Evolutionary conservation across 2,329 filamentous ascomycete genomes (phyloP), one percentile per base, ranked within the genome.

Genomic region (Apiospora koreana): DNA sequence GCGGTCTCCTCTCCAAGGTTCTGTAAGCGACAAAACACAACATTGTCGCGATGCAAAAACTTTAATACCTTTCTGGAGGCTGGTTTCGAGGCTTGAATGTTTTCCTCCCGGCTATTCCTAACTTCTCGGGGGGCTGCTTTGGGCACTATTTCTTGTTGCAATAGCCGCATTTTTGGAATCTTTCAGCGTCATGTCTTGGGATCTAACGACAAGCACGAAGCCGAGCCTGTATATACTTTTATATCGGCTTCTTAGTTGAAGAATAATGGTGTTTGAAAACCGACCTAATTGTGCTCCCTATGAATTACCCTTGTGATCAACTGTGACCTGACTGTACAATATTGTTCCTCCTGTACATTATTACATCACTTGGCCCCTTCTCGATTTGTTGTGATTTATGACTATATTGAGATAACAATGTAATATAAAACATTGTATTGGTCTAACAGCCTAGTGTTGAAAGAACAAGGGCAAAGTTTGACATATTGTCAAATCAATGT

Each of bases 1-100:
- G 21, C 54, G 65, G 68, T 12, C 38, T 74, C 54, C 69, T 75
- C 50, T 41, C 25, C 23, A 66, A 42, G 25, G 8, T 66, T 45
- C 64, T 66, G 64, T 66, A 66, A 66, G 54, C 54, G 54, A 38
- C 31, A 58, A n/a, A n/a, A n/a, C n/a, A n/a, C 31, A 9, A 38
- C 12, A 43, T 43, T n/a, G 54, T 38, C 31, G 54, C 23, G 54
- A 62, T 62, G 54, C 54, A 62, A 28, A 38, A 58, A 58, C 28
- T n/a, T n/a, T 35, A n/a, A 58, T 35, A 62, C 21, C 31, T 38
- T 62, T 38, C 31, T 12, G 54, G 54, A 38, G 31, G 31, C 54
- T 14, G 31, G 54, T 46, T 46, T 46, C 28, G 28, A 31, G 50
- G 31, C 28, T 62, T 62, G 54, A 38, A 18, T 38, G 18, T 38